phyloP scores from a whole-genome alignment of 2,329 filamentous ascomycete species.

The Penicillium sp. region DNA sequence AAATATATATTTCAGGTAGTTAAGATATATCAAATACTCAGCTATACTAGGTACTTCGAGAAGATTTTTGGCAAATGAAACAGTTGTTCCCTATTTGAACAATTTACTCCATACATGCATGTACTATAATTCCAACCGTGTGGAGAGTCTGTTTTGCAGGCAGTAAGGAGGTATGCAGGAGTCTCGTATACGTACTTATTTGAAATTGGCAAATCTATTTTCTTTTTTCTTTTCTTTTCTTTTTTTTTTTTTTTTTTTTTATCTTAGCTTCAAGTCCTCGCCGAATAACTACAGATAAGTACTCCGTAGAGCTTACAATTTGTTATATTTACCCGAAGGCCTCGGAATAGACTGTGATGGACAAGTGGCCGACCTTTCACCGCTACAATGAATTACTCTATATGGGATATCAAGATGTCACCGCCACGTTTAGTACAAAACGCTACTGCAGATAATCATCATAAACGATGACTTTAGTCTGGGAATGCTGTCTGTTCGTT shows the following conservation, averaged over 20 bases:
- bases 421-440: constrained; percentile 22
- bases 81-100: neutral
- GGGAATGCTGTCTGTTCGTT: neutral
- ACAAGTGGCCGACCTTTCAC: constrained; percentile 17
- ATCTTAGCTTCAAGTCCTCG: neutral
- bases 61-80: too few relatives aligned
- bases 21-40: neutral
- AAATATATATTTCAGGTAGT: neutral
- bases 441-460: constrained; percentile 24
- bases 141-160: constrained; percentile 11
- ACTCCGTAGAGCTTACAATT: neutral
- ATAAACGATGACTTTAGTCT: neutral
- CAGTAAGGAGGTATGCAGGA: constrained; percentile 4
- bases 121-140: constrained; percentile 1
- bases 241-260: neutral
- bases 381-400: constrained; percentile 17
- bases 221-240: neutral
- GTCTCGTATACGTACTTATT: neutral
- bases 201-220: neutral
- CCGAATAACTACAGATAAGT: neutral
- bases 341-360: neutral
- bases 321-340: neutral
- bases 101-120: neutral
- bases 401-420: constrained; percentile 18
- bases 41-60: too few relatives aligned